Evolutionary conservation across 2,329 filamentous ascomycete genomes (phyloP).

Genomic region (Fusarium avenaceum): DNA sequence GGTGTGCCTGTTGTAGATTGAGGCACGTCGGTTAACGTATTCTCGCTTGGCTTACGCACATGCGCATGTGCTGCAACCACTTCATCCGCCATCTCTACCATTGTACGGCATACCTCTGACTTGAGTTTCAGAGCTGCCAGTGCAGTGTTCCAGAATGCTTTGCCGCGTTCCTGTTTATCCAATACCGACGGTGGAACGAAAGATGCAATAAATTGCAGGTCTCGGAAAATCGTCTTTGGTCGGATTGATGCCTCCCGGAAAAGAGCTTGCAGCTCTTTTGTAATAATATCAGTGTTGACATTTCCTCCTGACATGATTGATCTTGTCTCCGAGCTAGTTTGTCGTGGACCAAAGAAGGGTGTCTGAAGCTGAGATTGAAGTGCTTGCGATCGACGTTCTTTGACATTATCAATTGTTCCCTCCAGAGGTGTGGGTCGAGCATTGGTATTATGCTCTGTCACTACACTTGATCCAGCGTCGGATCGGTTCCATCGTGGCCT

Average conservation of each 20-base stretch:
- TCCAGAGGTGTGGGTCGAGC: constrained; percentile 67
- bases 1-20: constrained; percentile 59
- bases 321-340: constrained; percentile 63
- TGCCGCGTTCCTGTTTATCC: constrained; percentile 74
- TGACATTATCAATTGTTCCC: constrained; percentile 77
- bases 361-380: constrained; percentile 51
- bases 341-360: constrained; percentile 53
- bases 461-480: constrained; percentile 54
- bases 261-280: constrained; percentile 74
- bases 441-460: constrained; percentile 51
- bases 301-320: constrained; percentile 64
- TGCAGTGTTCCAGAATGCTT: constrained; percentile 91
- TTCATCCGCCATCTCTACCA: constrained; percentile 72
- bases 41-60: constrained; percentile 64
- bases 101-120: constrained; percentile 86
- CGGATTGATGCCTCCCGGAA: constrained; percentile 77
- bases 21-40: constrained; percentile 48
- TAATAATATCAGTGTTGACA: constrained; percentile 73
- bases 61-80: constrained; percentile 73
- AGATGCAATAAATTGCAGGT: constrained; percentile 80
- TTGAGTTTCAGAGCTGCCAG: constrained; percentile 91
- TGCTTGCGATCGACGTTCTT: constrained; percentile 73
- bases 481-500: constrained; percentile 55
- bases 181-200: constrained; percentile 73
- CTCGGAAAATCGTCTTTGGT: constrained; percentile 85